Base-by-base conservation (phyloP, 2,329 filamentous ascomycete genomes). In the Colletotrichum coccodes region DNA sequence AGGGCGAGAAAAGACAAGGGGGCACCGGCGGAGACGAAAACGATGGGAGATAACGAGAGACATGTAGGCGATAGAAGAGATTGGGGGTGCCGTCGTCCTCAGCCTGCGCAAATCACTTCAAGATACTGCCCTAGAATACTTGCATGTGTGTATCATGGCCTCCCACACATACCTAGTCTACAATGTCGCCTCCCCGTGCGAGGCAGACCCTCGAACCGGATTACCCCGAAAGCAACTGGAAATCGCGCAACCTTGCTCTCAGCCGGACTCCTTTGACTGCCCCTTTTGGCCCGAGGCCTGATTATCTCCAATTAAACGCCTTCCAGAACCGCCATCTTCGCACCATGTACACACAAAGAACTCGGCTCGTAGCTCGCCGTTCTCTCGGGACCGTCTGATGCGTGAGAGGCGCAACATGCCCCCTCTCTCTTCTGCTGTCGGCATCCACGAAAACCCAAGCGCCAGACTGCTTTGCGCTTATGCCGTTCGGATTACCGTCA, bases 351-450 rank as follows among this genome's bases (percentile, higher is more conserved):
- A 66, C 49, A 56, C 56, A 44, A 57, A 59, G 6, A 28, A 49
- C 40, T 44, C 30, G 34, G 21, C 23, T 42, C 49, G 21, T 12
- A 30, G 40, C 32, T 12, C 44, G 42, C 40, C 21, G 7, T 58
- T 44, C 54, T 44, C 42, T 23, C 28, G 6, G 28, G 50, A 80
- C 80, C 49, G 77, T 82, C 70, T 82, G 81, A 60, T 60, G 32
- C 42, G 21, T 36, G n/a, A 34, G 34, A 30, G n/a, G 26, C 3
- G 30, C 42, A 18, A 8, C 40, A n/a, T 36, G n/a, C 47, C 40
- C 38, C 14, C 26, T 26, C 16, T 36, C n/a, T 28, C 23, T 30
- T 26, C 44, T 16, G 40, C 26, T 12, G 40, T 50, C 21, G 42
- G 47, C 57, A 21, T 44, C 40, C 40, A 32, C 16, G 5, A 56